These are phyloP conservation scores for Colletotrichum noveboracense DNA, from an alignment of 2,329 filamentous ascomycete genomes.

Conservation along the genomic window DNA sequence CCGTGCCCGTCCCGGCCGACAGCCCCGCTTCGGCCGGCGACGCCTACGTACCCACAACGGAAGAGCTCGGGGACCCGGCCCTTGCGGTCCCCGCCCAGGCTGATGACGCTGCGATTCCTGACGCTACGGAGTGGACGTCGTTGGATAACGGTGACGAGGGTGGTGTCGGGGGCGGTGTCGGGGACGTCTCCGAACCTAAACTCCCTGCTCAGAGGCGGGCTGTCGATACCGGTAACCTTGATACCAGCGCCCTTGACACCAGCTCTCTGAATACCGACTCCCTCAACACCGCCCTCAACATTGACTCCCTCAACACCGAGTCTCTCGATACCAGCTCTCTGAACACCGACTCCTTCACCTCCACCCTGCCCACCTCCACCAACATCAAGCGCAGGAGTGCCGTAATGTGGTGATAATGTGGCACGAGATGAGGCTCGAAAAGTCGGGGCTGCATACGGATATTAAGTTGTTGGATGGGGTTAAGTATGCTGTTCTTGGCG, in stretches of 20 bases:
- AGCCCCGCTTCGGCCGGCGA: background rate
- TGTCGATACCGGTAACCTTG: background rate
- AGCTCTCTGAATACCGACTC: too few relatives aligned
- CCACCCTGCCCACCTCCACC: background rate
- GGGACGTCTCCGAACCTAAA: background rate
- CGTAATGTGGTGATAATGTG: background rate
- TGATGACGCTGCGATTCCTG: background rate
- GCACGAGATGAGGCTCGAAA: background rate
- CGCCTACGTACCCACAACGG: background rate
- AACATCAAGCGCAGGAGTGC: background rate
- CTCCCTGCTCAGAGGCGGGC: background rate
- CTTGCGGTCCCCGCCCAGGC: too few relatives aligned
- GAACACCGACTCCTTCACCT: background rate
- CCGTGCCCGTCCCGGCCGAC: background rate
- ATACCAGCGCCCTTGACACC: background rate
- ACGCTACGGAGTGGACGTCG: background rate
- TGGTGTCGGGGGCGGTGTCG: background rate
- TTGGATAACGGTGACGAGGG: background rate
- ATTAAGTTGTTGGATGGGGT: background rate
- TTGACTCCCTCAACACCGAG: too few relatives aligned
- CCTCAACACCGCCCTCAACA: too few relatives aligned
- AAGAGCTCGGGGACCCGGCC: background rate
- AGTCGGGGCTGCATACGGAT: background rate
- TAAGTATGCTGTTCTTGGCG: background rate
- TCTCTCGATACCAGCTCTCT: background rate